A percentile compares a stretch with the other conserved stretches of the same genome.
Evolutionary conservation across 306 rosid genomes (phyloP).

Genomic region (Cotoneaster glaucophyllus): DNA sequence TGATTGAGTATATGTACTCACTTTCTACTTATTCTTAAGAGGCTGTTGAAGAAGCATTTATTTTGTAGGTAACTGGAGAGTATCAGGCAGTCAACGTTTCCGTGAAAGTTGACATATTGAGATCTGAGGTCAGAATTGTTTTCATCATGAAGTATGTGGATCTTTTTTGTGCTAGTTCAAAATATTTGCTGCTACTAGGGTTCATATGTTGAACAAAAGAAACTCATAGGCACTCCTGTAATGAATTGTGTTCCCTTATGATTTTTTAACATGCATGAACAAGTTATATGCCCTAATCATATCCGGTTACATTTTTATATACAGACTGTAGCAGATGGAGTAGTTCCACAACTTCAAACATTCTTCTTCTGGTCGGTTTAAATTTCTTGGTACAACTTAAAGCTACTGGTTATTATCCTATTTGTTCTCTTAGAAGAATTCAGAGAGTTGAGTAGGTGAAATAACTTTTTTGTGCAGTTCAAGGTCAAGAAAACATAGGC

Average conservation of each 20-base stretch:
- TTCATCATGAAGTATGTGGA: slow-evolving; percentile 3
- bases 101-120: slow-evolving; percentile 58
- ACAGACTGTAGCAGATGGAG: slow-evolving; percentile 74
- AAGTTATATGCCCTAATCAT: neutral
- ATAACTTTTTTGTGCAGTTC: slow-evolving; percentile 50
- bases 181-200: neutral
- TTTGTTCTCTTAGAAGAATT: slow-evolving; percentile 19
- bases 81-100: slow-evolving; percentile 96
- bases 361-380: slow-evolving; percentile 85
- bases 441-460: slow-evolving; percentile 21
- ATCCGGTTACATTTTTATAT: slow-evolving; percentile 10
- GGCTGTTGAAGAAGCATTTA: slow-evolving; percentile 25
- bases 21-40: slow-evolving; percentile 23
- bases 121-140: slow-evolving; percentile 54
- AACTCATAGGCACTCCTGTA: neutral
- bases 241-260: neutral
- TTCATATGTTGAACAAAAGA: neutral
- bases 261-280: neutral
- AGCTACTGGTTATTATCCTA: slow-evolving; percentile 18
- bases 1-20: slow-evolving; percentile 24
- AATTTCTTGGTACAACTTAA: slow-evolving; percentile 33
- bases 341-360: slow-evolving; percentile 61
- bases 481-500: slow-evolving; percentile 44
- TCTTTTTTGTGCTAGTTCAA: slow-evolving; percentile 1
- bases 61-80: slow-evolving; percentile 86